Evolutionary conservation across 345 rosid genomes (phyloP), one percentile per base, ranked within the genome.

Genomic region (Ceriops zippeliana): DNA sequence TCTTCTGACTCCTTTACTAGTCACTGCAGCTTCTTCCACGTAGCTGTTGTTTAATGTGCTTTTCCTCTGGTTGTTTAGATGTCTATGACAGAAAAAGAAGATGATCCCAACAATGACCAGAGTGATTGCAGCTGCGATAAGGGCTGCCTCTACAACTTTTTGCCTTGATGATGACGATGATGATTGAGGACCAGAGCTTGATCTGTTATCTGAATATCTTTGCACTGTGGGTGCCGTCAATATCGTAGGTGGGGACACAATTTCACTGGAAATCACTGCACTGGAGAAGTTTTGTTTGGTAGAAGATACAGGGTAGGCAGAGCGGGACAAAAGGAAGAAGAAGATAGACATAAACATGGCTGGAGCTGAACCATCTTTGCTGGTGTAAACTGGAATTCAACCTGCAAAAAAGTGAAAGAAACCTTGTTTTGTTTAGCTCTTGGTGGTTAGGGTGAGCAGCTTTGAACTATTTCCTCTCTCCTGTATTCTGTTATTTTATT

Each of bases 61-160:
- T 38, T 63, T 76, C 63, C 63, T 27, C 37, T 58, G 6, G 17
- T 66, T 20, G 22, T 69, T 54, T 4, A 22, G 9, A 26, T 60
- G 34, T 69, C 63, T 84, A 52, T 42, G 32, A 77, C 22, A 80
- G 59, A 78, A 28, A 7, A 79, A 74, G 77, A 83, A 75, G 68
- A 82, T 67, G 37, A 75, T 27, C 17, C 62, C 73, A 32, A 72
- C 74, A 6, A 75, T 37, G 20, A 76, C 68, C 7, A 81, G 65
- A 73, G 80, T 75, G 34, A 68, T 65, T 17, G 71, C 68, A 17
- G 71, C 78, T 5, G 84, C 38, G 54, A 76, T 81, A 16, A 57
- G 74, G 22, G 82, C 65, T 1, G 66, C 83, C 72, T 34, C 73
- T 35, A 68, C 26, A 16, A 71, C 57, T 58, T 53, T 78, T 27